Percentiles rank a stretch among this genome's conserved stretches.
These are phyloP conservation scores for Mucor racemosus DNA, from an alignment of 371 early-diverging fungal species.

Conservation along the genomic window DNA sequence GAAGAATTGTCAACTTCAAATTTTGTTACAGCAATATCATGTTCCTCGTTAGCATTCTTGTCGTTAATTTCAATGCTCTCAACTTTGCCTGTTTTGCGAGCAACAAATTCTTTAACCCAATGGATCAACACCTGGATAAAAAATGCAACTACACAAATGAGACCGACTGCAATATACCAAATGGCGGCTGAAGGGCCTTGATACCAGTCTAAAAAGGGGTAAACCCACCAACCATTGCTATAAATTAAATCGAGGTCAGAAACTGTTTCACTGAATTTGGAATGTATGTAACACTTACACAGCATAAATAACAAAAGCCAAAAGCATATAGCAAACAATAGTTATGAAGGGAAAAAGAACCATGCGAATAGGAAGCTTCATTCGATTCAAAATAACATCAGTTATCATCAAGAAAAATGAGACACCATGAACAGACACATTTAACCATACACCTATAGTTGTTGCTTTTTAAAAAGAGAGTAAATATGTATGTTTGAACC, in stretches of 20 bases:
- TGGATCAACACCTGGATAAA: constrained; percentile 51
- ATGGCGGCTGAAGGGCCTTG: constrained; percentile 49
- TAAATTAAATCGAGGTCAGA: background rate
- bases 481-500: no score
- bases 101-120: constrained; percentile 40
- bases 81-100: constrained; percentile 18
- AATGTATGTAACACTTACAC: constrained; percentile 29
- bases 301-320: constrained; percentile 53
- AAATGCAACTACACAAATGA: constrained; percentile 42
- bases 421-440: constrained; percentile 56
- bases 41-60: background rate
- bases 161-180: constrained; percentile 49
- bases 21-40: background rate
- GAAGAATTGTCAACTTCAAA: background rate
- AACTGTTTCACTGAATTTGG: background rate
- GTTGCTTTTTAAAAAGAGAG: constrained; percentile 4
- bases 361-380: constrained; percentile 46
- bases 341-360: constrained; percentile 41
- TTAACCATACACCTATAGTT: constrained; percentile 40
- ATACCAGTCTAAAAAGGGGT: constrained; percentile 59
- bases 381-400: constrained; percentile 59
- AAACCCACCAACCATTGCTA: constrained; percentile 51
- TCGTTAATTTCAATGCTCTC: background rate
- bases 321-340: constrained; percentile 54
- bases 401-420: constrained; percentile 55